phyloP scores from a whole-genome alignment of 352 stramenopile genomes.

The Globisporangium nagaii region DNA sequence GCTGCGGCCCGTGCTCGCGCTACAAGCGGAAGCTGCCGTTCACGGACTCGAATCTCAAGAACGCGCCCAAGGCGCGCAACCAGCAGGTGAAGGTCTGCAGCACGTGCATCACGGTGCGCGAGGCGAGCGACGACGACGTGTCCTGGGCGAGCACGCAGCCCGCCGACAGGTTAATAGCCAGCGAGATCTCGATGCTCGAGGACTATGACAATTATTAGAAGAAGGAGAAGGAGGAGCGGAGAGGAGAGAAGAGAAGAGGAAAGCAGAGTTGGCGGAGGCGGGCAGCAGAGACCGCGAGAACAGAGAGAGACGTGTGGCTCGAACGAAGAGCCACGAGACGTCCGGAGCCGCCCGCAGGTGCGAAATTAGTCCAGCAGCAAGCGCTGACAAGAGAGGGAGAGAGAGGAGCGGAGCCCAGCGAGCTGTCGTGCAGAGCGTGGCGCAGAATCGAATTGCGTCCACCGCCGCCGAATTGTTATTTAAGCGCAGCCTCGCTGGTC shows the following conservation, averaged over 20 bases:
- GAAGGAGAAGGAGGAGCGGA: constrained; percentile 8
- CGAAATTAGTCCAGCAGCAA: too few relatives aligned
- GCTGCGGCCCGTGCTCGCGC: constrained; percentile 72
- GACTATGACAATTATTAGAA: constrained; percentile 53
- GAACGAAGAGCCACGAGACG: neutral
- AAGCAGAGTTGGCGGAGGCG: too few relatives aligned
- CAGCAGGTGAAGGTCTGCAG: constrained; percentile 64
- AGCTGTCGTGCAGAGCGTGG: neutral
- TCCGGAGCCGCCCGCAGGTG: neutral
- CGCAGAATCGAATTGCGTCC: neutral
- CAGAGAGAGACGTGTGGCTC: neutral
- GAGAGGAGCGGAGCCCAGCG: neutral
- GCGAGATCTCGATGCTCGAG: constrained; percentile 35
- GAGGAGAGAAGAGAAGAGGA: too few relatives aligned
- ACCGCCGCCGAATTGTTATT: constrained; percentile 2
- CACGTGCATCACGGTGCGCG: constrained; percentile 64
- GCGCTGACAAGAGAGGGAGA: neutral
- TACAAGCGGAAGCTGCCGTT: constrained; percentile 71
- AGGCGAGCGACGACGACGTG: constrained; percentile 40
- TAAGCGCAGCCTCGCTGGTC: neutral
- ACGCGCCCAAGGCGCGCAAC: constrained; percentile 29
- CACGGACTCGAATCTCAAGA: constrained; percentile 32
- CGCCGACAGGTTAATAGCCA: constrained; percentile 43
- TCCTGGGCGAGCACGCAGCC: constrained; percentile 44
- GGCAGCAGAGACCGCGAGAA: too few relatives aligned